Conservation (phyloP, 1,139 yeast genomes). For the Scheffersomyces titani region DNA sequence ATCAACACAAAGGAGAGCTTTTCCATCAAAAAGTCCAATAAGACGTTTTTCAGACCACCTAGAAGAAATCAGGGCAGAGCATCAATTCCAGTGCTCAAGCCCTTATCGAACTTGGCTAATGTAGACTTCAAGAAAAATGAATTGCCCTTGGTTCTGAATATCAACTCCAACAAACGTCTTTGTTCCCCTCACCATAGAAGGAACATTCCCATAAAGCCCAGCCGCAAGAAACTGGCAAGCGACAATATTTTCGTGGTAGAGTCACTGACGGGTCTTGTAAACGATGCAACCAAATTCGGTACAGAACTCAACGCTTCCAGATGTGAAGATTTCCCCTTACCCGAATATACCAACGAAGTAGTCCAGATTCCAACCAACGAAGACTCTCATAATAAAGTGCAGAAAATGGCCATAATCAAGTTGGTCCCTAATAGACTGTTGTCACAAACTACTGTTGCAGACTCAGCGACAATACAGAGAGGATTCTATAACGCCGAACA, state of each 20-base stretch:
- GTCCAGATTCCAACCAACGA: slow-evolving; percentile 68
- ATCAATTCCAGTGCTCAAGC: slow-evolving; percentile 33
- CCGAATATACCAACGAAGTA: slow-evolving; percentile 57
- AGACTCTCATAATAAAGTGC: slow-evolving; percentile 16
- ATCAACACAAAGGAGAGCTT: slow-evolving; percentile 18
- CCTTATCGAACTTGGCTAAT: slow-evolving; percentile 25
- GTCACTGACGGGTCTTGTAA: slow-evolving; percentile 63
- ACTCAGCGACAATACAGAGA: slow-evolving; percentile 2
- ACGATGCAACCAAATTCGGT: slow-evolving; percentile 75
- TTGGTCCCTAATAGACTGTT: slow-evolving; percentile 34
- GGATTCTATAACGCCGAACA: slow-evolving; percentile 38
- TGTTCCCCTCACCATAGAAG: slow-evolving; percentile 45
- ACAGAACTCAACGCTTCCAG: slow-evolving; percentile 70
- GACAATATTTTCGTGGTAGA: slow-evolving; percentile 58
- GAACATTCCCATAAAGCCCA: slow-evolving; percentile 36
- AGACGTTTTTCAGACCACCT: slow-evolving; percentile 22
- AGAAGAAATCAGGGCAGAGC: slow-evolving; percentile 16
- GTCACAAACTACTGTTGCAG: slow-evolving; percentile 2
- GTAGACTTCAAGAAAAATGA: slow-evolving; percentile 17
- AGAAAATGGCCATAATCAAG: slow-evolving; percentile 55
- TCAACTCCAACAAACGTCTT: slow-evolving; percentile 34
- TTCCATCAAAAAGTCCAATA: slow-evolving; percentile 24
- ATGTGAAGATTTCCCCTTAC: slow-evolving; percentile 64
- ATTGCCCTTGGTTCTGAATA: background rate
- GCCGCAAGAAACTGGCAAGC: slow-evolving; percentile 31